A percentile compares a stretch with the other conserved stretches of the same genome.
Evolutionary conservation across 2,329 filamentous ascomycete species (phyloP).

Genomic region (Epichloe festucae): DNA sequence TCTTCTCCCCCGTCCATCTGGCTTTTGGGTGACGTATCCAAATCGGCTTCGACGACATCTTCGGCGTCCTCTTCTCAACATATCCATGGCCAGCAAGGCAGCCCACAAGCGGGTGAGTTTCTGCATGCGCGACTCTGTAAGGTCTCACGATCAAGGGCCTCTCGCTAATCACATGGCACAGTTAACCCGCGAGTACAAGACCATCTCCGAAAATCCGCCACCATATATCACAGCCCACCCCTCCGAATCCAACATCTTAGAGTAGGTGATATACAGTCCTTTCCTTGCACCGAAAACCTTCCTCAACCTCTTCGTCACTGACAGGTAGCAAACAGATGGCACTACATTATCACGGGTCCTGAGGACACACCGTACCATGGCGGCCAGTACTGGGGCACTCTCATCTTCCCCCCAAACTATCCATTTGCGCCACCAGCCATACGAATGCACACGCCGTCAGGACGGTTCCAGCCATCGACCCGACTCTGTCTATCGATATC

Average conservation of each 20-base stretch:
- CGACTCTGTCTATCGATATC: conserved; percentile 90
- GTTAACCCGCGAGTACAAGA: conserved; percentile 51
- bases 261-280: conserved; percentile 33
- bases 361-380: conserved; percentile 87
- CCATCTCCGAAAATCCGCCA: conserved; percentile 60
- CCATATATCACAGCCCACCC: conserved; percentile 84
- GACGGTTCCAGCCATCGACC: conserved; percentile 86
- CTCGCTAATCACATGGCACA: conserved; percentile 17
- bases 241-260: conserved; percentile 81
- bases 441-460: conserved; percentile 95
- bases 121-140: not conserved
- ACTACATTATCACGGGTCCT: conserved; percentile 90
- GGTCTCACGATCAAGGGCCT: not conserved
- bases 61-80: not conserved
- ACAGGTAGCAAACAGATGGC: conserved; percentile 48
- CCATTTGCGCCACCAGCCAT: conserved; percentile 95
- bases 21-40: conserved; percentile 12
- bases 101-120: conserved; percentile 56
- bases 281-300: not conserved
- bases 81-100: conserved; percentile 55
- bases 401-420: conserved; percentile 96
- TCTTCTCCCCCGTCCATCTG: conserved; percentile 1
- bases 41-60: not conserved
- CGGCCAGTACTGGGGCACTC: conserved; percentile 96
- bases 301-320: not conserved